These are phyloP conservation scores for Colletotrichum sp. DNA, from an alignment of 2,329 filamentous ascomycete species.

Conservation along the genomic window DNA sequence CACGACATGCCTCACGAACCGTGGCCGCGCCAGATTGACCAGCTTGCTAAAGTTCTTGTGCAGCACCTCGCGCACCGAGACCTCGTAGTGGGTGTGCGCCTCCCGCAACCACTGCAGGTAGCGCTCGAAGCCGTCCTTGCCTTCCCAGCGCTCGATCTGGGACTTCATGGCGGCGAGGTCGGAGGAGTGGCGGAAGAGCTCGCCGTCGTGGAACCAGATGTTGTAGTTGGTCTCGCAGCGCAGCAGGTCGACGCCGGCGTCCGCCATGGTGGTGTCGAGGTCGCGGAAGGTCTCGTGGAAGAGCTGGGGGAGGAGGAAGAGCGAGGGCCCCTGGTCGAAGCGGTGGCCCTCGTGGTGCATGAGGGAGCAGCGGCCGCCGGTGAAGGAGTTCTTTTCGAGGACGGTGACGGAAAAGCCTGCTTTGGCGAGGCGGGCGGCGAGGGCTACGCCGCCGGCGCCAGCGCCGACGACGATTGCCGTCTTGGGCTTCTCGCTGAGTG, in stretches of 20 bases:
- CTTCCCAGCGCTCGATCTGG: constrained; percentile 76
- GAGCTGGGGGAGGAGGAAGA: constrained; percentile 73
- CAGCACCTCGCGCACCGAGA: constrained; percentile 69
- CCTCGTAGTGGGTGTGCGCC: constrained; percentile 72
- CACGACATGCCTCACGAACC: constrained; percentile 63
- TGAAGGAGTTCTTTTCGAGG: constrained; percentile 78
- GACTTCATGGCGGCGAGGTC: constrained; percentile 73
- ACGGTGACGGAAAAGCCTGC: constrained; percentile 76
- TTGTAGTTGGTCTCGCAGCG: constrained; percentile 81
- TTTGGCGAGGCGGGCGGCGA: constrained; percentile 73
- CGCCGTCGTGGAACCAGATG: constrained; percentile 74
- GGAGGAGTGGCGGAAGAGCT: constrained; percentile 67
- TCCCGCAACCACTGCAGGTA: constrained; percentile 72
- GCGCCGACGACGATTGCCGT: constrained; percentile 45
- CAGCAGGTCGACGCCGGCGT: constrained; percentile 69
- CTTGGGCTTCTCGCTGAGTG: constrained; percentile 30
- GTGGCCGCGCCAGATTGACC: constrained; percentile 59
- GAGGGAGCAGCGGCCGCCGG: constrained; percentile 73
- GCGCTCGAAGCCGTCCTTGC: constrained; percentile 71
- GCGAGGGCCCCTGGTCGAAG: constrained; percentile 79
- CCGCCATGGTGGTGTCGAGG: constrained; percentile 68
- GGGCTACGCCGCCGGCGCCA: constrained; percentile 74
- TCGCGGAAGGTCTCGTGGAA: constrained; percentile 74
- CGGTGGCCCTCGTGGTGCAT: constrained; percentile 66
- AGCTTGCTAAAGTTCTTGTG: constrained; percentile 70